A percentile compares a stretch with the other conserved stretches of the same genome.
Conservation (phyloP, 2,329 filamentous ascomycete genomes). For the Xylaria sp. region DNA sequence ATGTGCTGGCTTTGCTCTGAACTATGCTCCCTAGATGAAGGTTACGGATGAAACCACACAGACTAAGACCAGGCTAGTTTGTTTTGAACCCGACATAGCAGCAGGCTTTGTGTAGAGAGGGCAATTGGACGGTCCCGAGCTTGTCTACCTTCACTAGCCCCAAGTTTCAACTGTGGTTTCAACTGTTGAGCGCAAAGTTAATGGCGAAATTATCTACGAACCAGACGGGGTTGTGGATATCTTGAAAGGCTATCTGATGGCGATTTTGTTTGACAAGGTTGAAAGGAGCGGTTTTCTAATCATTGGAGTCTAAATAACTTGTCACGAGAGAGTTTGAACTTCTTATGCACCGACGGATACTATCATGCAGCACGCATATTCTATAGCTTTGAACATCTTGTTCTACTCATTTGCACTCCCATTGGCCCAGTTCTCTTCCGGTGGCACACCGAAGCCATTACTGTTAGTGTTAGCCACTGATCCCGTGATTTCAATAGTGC, state of each 20-base stretch:
- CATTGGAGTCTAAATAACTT: slow-evolving; percentile 14
- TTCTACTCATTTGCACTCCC: too few relatives aligned
- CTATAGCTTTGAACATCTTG: neutral
- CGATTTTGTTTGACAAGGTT: slow-evolving; percentile 49
- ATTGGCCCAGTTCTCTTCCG: neutral
- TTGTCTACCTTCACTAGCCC: too few relatives aligned
- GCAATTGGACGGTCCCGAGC: too few relatives aligned
- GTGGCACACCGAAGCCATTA: neutral
- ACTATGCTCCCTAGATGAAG: too few relatives aligned
- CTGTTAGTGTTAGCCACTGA: neutral
- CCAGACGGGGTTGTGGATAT: slow-evolving; percentile 41
- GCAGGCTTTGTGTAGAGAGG: too few relatives aligned
- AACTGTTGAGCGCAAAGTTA: slow-evolving; percentile 36
- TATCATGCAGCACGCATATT: slow-evolving; percentile 50
- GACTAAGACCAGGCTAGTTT: too few relatives aligned
- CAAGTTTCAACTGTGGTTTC: slow-evolving; percentile 39
- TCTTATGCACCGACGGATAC: slow-evolving; percentile 51
- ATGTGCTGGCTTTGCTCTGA: too few relatives aligned
- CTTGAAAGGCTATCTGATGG: slow-evolving; percentile 50
- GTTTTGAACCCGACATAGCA: too few relatives aligned
- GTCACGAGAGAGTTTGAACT: slow-evolving; percentile 43
- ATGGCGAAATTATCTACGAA: slow-evolving; percentile 47
- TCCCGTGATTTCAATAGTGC: slow-evolving; percentile 33
- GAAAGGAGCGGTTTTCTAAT: neutral
- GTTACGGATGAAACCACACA: too few relatives aligned